These are phyloP conservation scores for Tagetes erecta DNA, from an alignment of 129 eudicot genomes.

Conservation along the genomic window DNA sequence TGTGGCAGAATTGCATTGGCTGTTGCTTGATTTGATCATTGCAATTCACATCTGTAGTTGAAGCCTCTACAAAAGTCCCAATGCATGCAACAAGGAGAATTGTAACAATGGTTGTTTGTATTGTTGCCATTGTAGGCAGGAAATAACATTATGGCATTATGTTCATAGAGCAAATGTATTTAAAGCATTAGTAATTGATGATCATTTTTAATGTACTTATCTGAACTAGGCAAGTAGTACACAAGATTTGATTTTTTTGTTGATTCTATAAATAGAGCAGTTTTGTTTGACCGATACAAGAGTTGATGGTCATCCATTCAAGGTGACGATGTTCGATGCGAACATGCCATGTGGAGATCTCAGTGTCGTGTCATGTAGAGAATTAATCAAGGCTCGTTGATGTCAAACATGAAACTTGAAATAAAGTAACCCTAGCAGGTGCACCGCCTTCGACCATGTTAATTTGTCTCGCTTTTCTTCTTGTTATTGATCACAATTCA, in stretches of 20 bases:
- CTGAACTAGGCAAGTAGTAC: neutral
- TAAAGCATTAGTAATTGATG: neutral
- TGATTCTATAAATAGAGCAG: neutral
- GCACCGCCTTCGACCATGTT: too few relatives aligned
- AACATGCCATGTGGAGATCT: too few relatives aligned
- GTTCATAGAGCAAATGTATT: neutral
- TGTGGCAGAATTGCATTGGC: constrained; percentile 27
- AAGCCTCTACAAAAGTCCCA: constrained; percentile 11
- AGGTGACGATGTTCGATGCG: too few relatives aligned
- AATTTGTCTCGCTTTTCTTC: too few relatives aligned
- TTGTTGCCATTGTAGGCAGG: constrained; percentile 16
- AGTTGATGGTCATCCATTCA: neutral
- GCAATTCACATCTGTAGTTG: constrained; percentile 10
- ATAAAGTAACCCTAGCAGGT: too few relatives aligned
- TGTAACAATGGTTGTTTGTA: neutral
- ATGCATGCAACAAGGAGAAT: constrained; percentile 18
- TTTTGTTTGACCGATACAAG: neutral
- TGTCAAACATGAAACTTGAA: too few relatives aligned
- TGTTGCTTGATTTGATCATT: constrained; percentile 11
- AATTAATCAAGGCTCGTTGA: too few relatives aligned
- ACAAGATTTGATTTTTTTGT: neutral
- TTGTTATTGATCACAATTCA: too few relatives aligned
- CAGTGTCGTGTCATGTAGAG: too few relatives aligned
- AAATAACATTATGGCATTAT: neutral
- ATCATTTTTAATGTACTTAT: neutral